These are phyloP conservation scores for Penicillium roqueforti DNA, from an alignment of 495 filamentous ascomycete species.

Conservation along the genomic window DNA sequence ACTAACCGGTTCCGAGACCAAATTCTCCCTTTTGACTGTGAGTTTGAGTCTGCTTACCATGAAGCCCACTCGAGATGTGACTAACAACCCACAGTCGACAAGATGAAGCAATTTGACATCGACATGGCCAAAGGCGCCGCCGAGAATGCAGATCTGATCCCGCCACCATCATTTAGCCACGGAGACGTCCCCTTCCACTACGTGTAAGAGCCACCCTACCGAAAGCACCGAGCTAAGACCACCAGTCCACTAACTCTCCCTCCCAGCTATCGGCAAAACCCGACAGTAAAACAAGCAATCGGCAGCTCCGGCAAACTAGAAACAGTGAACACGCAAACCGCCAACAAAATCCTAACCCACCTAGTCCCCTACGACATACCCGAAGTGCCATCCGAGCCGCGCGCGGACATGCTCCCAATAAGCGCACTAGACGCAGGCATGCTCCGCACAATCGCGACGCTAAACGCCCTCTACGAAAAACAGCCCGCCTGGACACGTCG, in stretches of 20 bases:
- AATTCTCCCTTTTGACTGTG: constrained; percentile 62
- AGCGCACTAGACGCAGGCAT: constrained; percentile 46
- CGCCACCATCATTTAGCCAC: constrained; percentile 70
- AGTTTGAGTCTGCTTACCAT: constrained; percentile 29
- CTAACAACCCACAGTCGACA: constrained; percentile 46
- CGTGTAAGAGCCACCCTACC: constrained; percentile 30
- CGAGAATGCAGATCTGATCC: constrained; percentile 64
- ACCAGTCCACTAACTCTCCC: constrained; percentile 2
- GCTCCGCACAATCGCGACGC: constrained; percentile 52
- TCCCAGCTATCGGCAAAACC: constrained; percentile 55
- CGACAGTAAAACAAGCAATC: constrained; percentile 50
- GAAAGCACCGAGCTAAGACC: not conserved
- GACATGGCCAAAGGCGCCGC: constrained; percentile 57
- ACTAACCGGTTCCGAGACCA: constrained; percentile 60
- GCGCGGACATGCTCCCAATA: constrained; percentile 46
- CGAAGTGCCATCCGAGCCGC: constrained; percentile 48
- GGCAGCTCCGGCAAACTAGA: constrained; percentile 48
- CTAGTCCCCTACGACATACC: constrained; percentile 59
- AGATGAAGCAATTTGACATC: constrained; percentile 71
- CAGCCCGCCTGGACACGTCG: constrained; percentile 86
- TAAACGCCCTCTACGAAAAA: constrained; percentile 58
- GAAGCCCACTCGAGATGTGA: not conserved
- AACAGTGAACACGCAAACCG: constrained; percentile 49
- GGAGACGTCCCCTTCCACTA: constrained; percentile 64
- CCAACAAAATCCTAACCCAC: constrained; percentile 48